Conservation (phyloP, 805 yeast species). For the Cyberlindnera saturnus region DNA sequence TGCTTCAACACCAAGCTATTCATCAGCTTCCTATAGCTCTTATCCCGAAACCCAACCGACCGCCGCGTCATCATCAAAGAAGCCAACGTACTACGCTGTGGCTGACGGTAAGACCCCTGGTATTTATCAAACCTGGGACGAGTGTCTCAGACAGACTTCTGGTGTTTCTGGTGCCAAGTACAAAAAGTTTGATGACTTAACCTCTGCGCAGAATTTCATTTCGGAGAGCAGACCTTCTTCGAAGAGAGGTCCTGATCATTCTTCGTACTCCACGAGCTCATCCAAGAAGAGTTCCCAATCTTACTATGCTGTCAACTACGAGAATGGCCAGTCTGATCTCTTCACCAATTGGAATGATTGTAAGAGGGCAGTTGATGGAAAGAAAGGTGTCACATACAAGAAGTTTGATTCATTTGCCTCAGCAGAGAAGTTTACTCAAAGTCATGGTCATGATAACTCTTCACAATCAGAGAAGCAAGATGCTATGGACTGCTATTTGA, state of each 20-base stretch:
- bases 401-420: conserved; percentile 28
- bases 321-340: conserved; percentile 21
- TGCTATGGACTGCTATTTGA: conserved; percentile 1
- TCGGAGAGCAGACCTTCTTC: neutral
- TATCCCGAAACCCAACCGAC: neutral
- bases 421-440: conserved; percentile 11
- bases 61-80: neutral
- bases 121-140: conserved; percentile 54
- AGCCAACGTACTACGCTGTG: conserved; percentile 43
- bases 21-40: neutral
- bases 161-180: conserved; percentile 34
- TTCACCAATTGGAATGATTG: conserved; percentile 30
- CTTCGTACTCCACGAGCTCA: neutral
- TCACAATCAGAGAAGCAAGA: conserved; percentile 1
- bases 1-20: neutral
- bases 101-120: conserved; percentile 46
- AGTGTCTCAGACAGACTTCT: conserved; percentile 42
- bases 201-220: conserved; percentile 45
- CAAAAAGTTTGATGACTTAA: conserved; percentile 35
- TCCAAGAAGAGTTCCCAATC: neutral
- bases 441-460: neutral
- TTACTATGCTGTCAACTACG: conserved; percentile 30
- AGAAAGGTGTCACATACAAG: conserved; percentile 36
- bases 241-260: neutral
- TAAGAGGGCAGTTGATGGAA: conserved; percentile 22